Conservation (phyloP, 768 basidiomycete species). For the Trametes elegans region DNA sequence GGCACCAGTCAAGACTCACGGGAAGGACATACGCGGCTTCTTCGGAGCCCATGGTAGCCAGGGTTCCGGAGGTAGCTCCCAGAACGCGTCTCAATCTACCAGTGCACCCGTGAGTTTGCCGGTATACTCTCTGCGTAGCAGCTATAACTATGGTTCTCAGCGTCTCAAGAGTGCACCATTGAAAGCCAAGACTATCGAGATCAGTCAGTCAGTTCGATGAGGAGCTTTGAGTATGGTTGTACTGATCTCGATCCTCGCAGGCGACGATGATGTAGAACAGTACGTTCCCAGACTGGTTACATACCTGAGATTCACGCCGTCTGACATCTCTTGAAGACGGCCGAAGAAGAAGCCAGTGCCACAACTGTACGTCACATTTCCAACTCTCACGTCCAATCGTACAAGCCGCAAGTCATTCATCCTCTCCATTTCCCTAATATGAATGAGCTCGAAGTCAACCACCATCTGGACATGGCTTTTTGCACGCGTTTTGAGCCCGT, state of each 20-base stretch:
- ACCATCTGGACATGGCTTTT: too few species aligned
- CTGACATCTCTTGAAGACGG: not conserved
- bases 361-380: not conserved
- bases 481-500: too few species aligned
- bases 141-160: too few species aligned
- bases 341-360: not conserved
- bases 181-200: slow-evolving; percentile 20
- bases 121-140: too few species aligned
- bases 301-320: not conserved
- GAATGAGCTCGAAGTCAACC: too few species aligned
- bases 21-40: slow-evolving; percentile 30
- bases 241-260: not conserved
- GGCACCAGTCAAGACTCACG: slow-evolving; percentile 18
- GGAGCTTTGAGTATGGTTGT: not conserved
- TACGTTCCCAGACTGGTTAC: not conserved
- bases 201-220: slow-evolving; percentile 24
- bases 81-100: not conserved
- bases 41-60: slow-evolving; percentile 20
- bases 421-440: too few species aligned
- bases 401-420: too few species aligned
- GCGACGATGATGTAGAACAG: slow-evolving; percentile 22
- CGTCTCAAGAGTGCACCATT: not conserved
- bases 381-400: not conserved
- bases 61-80: slow-evolving; percentile 8
- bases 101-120: not conserved